Percentiles rank a stretch among this genome's conserved stretches.
phyloP scores from a whole-genome alignment of 176 grass and related monocot species.

The Bolboschoenus planiculmis region DNA sequence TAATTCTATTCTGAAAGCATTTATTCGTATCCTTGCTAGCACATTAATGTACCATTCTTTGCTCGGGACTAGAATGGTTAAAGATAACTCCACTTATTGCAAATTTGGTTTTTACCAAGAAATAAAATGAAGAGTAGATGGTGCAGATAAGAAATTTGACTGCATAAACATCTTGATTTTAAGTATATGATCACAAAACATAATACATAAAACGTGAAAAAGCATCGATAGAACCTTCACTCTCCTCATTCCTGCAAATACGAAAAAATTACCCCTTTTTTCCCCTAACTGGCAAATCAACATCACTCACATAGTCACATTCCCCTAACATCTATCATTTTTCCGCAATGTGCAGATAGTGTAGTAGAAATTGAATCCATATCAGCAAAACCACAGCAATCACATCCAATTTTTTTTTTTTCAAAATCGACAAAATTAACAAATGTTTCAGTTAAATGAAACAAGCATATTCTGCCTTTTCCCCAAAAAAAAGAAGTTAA shows the following conservation, averaged over 20 bases:
- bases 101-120: not conserved
- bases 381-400: not conserved
- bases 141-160: not conserved
- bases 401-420: too few species aligned
- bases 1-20: constrained; percentile 90
- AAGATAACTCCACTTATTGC: constrained; percentile 27
- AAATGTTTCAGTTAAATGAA: too few species aligned
- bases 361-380: not conserved
- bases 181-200: not conserved
- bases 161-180: not conserved
- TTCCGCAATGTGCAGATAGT: not conserved
- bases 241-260: not conserved
- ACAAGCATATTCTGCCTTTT: too few species aligned
- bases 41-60: constrained; percentile 89
- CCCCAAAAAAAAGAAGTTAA: too few species aligned
- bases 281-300: not conserved
- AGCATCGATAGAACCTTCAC: not conserved
- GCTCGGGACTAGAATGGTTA: constrained; percentile 66
- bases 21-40: constrained; percentile 85
- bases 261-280: not conserved
- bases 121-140: not conserved
- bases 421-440: not conserved
- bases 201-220: not conserved
- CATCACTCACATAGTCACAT: not conserved
- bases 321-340: not conserved